Evolutionary conservation across 805 yeast species (phyloP), one percentile per base, ranked within the genome.

Genomic region (Alloascoidea hylecoeti): DNA sequence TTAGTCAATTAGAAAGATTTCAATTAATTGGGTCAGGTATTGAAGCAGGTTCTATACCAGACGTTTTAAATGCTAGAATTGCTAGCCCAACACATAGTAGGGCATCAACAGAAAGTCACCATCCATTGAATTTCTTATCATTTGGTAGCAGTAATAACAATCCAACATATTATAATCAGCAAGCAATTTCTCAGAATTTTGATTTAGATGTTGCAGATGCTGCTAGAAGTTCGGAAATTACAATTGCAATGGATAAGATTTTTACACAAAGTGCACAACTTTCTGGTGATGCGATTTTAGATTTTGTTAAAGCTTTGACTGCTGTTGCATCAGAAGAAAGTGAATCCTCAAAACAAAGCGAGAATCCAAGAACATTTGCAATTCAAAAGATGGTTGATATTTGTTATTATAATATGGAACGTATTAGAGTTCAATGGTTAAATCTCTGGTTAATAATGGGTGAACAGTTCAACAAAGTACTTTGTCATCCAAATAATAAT

Each of bases 361-460:
- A 70, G 4, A 75, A 83, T 43, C 98, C 97, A 30, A 68, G 98
- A 54, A 78, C 85, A 59, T 94, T 84, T 53, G 83, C 97, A 0
- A 61, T 92, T 44, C 97, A 86, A 52, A 92, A 92, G 53, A 82
- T 92, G 68, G 95, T 92, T 38, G 98, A 94, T 58, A 94, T 92
- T 34, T 89, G 96, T 58, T 89, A 92, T 57, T 92, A 94, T 63
- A 94, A 94, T 55, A 92, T 92, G 96, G 76, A 76, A 37, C 81
- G 98, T 63, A 88, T 92, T 49, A 75, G 95, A 56, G 77, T 92
- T 43, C 96, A 94, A 58, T 92, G 98, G 96, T 75, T 95, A 4
- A 89, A 84, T 39, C 66, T 92, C 42, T 92, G 99, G 99, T 72
- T 81, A 13, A 80, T 83, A 5, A 82, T 92, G 82, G 95, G 95